Conservation (phyloP, 2,329 filamentous ascomycete species). For the Coniosporium uncinatum region DNA sequence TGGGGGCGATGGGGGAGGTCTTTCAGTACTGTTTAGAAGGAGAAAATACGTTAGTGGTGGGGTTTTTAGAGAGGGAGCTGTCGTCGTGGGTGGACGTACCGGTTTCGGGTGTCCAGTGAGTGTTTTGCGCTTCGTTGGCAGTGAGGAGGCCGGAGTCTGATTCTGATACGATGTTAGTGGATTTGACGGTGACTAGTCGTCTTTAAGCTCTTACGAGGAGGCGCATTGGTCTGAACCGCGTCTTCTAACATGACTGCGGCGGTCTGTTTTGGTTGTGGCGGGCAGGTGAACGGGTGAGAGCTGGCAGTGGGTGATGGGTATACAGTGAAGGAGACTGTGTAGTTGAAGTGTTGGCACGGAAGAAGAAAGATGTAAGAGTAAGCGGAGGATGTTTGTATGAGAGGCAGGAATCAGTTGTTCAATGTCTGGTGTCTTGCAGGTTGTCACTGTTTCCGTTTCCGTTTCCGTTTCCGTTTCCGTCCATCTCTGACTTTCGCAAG, state of each 20-base stretch:
- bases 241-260: conserved; percentile 16
- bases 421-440: no score
- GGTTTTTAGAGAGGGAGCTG: conserved; percentile 6
- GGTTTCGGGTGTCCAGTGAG: conserved; percentile 34
- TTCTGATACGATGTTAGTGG: conserved; percentile 15
- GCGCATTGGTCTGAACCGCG: conserved; percentile 32
- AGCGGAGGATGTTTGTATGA: no score
- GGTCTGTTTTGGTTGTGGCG: no score
- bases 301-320: no score
- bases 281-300: no score
- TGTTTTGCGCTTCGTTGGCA: conserved; percentile 8
- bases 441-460: no score
- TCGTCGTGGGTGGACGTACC: conserved; percentile 30
- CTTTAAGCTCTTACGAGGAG: conserved; percentile 21
- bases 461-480: no score
- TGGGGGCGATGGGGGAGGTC: conserved; percentile 53
- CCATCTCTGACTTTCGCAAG: no score
- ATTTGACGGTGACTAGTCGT: conserved; percentile 3
- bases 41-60: conserved; percentile 19
- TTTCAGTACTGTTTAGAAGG: conserved; percentile 52
- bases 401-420: no score
- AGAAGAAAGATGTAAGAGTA: no score
- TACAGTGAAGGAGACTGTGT: no score
- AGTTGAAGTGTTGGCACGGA: no score
- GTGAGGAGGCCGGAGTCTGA: conserved; percentile 26